Percentiles rank a stretch among this genome's conserved stretches.
Conservation (phyloP, 371 early-diverging fungal genomes). For the Mortierella sp. region DNA sequence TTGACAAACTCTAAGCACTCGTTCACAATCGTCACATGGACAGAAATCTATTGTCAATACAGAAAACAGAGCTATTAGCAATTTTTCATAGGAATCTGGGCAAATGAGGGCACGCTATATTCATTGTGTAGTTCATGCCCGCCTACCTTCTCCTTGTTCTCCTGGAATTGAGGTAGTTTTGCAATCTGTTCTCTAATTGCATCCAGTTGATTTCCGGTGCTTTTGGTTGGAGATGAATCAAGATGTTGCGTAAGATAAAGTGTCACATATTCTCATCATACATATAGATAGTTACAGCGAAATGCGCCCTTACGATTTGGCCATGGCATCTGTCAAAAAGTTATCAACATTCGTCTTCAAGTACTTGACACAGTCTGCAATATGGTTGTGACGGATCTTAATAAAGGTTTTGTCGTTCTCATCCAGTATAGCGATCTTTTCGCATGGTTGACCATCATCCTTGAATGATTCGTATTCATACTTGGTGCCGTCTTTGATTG, state of each 20-base stretch:
- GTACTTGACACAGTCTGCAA: constrained; percentile 89
- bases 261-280: too few species aligned
- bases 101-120: not conserved
- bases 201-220: constrained; percentile 72
- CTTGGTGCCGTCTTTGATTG: constrained; percentile 77
- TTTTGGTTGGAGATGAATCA: constrained; percentile 1
- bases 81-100: not conserved
- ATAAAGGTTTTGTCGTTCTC: constrained; percentile 84
- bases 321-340: constrained; percentile 66
- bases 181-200: constrained; percentile 91
- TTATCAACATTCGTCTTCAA: constrained; percentile 84
- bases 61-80: not conserved
- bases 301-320: constrained; percentile 29
- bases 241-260: not conserved
- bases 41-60: constrained; percentile 23
- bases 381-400: constrained; percentile 92
- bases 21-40: constrained; percentile 92
- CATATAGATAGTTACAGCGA: too few species aligned
- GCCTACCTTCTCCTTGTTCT: constrained; percentile 75
- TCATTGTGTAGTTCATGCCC: not conserved
- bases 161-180: constrained; percentile 94
- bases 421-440: constrained; percentile 59
- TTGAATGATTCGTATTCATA: constrained; percentile 68
- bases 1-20: constrained; percentile 88
- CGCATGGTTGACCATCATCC: constrained; percentile 51